Evolutionary conservation across 2,329 filamentous ascomycete genomes (phyloP).

Genomic region (Penicillium sp.): DNA sequence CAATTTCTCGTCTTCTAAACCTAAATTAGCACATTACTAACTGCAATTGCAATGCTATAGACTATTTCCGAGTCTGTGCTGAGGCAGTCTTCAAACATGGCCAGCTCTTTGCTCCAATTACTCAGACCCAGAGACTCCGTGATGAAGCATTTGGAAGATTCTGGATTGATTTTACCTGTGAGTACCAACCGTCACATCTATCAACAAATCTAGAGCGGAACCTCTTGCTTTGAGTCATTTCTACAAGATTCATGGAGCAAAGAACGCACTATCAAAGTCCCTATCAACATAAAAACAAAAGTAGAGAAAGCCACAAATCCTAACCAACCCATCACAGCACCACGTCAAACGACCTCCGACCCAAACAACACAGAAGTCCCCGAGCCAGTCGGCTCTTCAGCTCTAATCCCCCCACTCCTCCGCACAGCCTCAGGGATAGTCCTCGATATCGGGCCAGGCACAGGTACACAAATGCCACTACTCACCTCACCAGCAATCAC

Average conservation of each 20-base stretch:
- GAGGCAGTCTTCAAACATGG: conserved; percentile 36
- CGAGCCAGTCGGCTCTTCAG: conserved; percentile 28
- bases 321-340: conserved; percentile 3
- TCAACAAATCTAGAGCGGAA: not conserved
- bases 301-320: not conserved
- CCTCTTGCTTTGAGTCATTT: not conserved
- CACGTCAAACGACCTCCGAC: conserved; percentile 12
- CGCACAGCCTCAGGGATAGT: conserved; percentile 43
- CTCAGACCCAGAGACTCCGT: conserved; percentile 31
- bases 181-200: conserved; percentile 4
- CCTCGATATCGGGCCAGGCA: conserved; percentile 54
- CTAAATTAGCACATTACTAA: conserved; percentile 9
- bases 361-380: conserved; percentile 10
- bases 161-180: conserved; percentile 42
- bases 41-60: conserved; percentile 15
- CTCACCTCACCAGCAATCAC: conserved; percentile 46
- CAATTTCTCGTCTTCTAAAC: not conserved
- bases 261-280: not conserved
- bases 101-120: conserved; percentile 35
- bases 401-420: conserved; percentile 44
- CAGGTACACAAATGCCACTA: conserved; percentile 50
- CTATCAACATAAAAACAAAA: not conserved
- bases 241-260: not conserved
- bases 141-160: conserved; percentile 43
- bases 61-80: conserved; percentile 31